Percentiles rank a stretch among this genome's conserved stretches.
These are phyloP conservation scores for Penicillium hesseltinei DNA, from an alignment of 2,329 filamentous ascomycete genomes.

Conservation along the genomic window DNA sequence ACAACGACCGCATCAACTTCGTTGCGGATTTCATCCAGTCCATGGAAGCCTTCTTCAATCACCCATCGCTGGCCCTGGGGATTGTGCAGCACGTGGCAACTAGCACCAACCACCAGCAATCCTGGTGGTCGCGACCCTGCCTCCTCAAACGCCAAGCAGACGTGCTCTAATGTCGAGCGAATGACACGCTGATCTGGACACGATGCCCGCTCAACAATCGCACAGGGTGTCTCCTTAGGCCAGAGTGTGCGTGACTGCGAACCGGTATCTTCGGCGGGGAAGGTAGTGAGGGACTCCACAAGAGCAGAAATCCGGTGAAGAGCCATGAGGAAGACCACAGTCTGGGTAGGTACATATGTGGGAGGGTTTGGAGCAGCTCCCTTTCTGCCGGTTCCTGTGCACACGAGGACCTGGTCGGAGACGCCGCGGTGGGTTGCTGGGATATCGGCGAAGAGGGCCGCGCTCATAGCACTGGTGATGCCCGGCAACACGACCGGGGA, in stretches of 20 bases:
- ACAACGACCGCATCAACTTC: constrained; percentile 21
- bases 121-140: constrained; percentile 89
- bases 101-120: constrained; percentile 76
- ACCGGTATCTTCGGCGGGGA: constrained; percentile 28
- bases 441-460: constrained; percentile 83
- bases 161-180: constrained; percentile 75
- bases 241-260: constrained; percentile 48
- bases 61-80: constrained; percentile 67
- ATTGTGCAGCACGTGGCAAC: constrained; percentile 73
- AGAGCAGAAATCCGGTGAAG: constrained; percentile 78
- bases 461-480: constrained; percentile 82
- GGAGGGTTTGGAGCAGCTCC: constrained; percentile 80
- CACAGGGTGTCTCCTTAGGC: constrained; percentile 78
- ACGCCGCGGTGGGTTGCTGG: constrained; percentile 86
- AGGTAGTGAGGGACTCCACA: constrained; percentile 63
- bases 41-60: constrained; percentile 83
- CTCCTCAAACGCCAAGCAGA: constrained; percentile 78
- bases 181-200: constrained; percentile 94
- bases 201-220: constrained; percentile 88
- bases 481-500: constrained; percentile 76
- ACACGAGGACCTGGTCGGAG: constrained; percentile 90
- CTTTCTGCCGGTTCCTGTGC: constrained; percentile 91
- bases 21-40: constrained; percentile 57
- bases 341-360: constrained; percentile 70
- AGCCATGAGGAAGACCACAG: constrained; percentile 93